Evolutionary conservation across 306 rosid genomes (phyloP), one percentile per base, ranked within the genome.

Genomic region (Cucurbita argyrosperma): DNA sequence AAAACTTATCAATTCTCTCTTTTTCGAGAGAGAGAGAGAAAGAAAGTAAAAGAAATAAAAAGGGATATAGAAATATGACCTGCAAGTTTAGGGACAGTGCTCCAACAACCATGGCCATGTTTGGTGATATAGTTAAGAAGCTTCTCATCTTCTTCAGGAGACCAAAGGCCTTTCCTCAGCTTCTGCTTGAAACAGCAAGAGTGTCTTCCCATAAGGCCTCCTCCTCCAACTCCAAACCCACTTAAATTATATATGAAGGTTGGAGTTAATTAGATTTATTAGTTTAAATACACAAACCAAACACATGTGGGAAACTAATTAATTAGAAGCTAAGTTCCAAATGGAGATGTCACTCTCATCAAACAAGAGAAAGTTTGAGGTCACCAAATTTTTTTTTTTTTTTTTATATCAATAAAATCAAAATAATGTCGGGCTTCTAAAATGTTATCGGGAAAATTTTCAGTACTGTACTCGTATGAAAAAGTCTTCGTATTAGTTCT

Each of bases 91-190:
- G 98, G 97, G 80, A 93, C 98, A 11, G 97, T 87, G 63, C 98
- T 93, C 98, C 98, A 93, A 78, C 98, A 93, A 75, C 98, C 98
- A 90, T 87, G 98, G 60, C 98, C 98, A 82, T 90, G 85, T 64
- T 86, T 86, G 42, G 96, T 93, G 80, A 93, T 90, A 70, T 90
- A 90, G 83, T 83, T 85, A 80, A 89, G 80, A 57, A 93, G 98
- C 82, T 93, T 93, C 79, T 93, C 98, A 54, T 93, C 98, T 86
- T 93, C 98, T 79, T 93, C 98, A 1, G 98, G 97, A 35, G 98
- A 93, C 98, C 98, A 93, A 52, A 93, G 91, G 49, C 98, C 98
- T 82, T 93, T 93, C 80, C 98, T 87, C 43, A 93, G 92, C 88
- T 90, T 90, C 89, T 93, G 97, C 84, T 90, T 93, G 88, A 87